Conservation (phyloP, 2,329 filamentous ascomycete species). For the Fusarium sublunatum region DNA sequence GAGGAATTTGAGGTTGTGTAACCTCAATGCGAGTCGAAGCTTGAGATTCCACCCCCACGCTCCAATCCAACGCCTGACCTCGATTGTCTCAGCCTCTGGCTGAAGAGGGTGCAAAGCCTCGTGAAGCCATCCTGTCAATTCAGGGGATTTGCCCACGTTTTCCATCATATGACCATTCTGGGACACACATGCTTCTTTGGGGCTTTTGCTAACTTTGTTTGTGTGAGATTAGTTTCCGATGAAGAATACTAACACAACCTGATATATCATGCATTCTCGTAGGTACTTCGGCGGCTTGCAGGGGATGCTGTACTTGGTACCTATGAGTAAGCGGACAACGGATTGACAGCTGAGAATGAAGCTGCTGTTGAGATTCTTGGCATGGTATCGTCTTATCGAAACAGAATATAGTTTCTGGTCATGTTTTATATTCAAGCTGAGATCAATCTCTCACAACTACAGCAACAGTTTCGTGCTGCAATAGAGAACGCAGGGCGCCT, state of each 20-base stretch:
- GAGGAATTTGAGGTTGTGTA: background rate
- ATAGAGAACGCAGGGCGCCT: background rate
- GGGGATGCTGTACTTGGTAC: conserved; percentile 1
- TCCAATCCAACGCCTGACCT: conserved; percentile 23
- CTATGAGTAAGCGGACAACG: no score
- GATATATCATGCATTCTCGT: conserved; percentile 39
- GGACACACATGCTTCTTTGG: conserved; percentile 11
- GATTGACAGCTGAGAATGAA: no score
- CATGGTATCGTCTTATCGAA: background rate
- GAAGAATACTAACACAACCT: conserved; percentile 16
- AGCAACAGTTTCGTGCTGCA: no score
- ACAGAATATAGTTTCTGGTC: no score
- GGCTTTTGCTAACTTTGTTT: background rate
- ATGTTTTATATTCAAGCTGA: no score
- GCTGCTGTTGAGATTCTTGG: no score
- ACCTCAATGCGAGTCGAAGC: background rate
- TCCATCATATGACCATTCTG: conserved; percentile 21
- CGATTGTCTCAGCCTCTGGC: conserved; percentile 30
- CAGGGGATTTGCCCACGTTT: conserved; percentile 41
- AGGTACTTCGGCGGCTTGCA: conserved; percentile 1
- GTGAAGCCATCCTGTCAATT: conserved; percentile 35
- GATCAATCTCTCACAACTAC: background rate
- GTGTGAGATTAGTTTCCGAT: background rate
- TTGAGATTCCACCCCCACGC: conserved; percentile 13
- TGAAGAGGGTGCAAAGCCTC: conserved; percentile 21